Conservation (phyloP, 1,284 basidiomycete species). For the Irpex sp. region DNA sequence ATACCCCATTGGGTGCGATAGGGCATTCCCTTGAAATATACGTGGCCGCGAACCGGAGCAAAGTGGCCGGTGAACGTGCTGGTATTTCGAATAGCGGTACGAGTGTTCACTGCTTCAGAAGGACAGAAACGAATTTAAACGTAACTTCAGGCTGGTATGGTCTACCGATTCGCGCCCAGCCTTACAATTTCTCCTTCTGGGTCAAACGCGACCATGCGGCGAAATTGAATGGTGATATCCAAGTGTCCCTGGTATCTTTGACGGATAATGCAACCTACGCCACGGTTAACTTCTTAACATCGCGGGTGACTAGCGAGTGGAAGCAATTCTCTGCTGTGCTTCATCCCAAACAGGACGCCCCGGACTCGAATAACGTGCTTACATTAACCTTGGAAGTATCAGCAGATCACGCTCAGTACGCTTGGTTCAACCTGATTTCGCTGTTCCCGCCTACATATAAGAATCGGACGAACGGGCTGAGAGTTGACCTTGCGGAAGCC, state of each 20-base stretch:
- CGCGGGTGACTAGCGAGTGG: background rate
- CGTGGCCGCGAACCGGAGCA: constrained; percentile 1
- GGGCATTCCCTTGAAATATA: constrained; percentile 4
- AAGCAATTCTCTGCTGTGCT: constrained; percentile 5
- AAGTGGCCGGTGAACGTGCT: background rate
- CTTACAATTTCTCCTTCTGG: constrained; percentile 5
- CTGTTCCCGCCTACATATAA: constrained; percentile 8
- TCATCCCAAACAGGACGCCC: constrained; percentile 5
- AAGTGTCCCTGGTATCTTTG: background rate
- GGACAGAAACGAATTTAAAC: background rate
- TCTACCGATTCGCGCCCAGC: background rate
- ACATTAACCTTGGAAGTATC: constrained; percentile 5
- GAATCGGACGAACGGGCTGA: constrained; percentile 1
- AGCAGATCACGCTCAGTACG: constrained; percentile 5
- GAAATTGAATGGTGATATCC: constrained; percentile 1
- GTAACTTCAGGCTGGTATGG: background rate
- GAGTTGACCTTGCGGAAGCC: constrained; percentile 6
- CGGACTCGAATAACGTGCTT: constrained; percentile 8
- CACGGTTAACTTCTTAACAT: background rate
- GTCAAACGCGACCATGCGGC: constrained; percentile 2
- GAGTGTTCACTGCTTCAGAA: background rate
- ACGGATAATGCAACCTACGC: background rate
- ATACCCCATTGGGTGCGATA: constrained; percentile 2
- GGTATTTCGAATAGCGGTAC: constrained; percentile 1
- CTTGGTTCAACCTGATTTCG: constrained; percentile 9